Conservation (phyloP, 148 eudicot genomes). For the Nyssa sinensis region DNA sequence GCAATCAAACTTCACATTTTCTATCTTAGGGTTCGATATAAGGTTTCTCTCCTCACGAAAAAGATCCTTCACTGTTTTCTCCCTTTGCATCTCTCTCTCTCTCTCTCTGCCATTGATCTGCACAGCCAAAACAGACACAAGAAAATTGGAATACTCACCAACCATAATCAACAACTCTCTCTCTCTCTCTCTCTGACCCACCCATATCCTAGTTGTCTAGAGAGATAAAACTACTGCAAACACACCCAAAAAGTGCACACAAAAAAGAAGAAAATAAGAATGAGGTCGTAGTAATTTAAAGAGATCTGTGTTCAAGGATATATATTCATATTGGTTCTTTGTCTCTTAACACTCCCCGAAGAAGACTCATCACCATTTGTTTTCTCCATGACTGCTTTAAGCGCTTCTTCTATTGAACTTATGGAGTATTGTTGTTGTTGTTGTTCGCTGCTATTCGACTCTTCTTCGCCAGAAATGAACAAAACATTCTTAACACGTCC, state of each 20-base stretch:
- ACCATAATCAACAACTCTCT: neutral
- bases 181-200: neutral
- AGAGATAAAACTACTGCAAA: neutral
- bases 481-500: conserved; percentile 88
- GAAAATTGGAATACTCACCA: no score
- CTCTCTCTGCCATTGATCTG: neutral
- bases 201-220: no score
- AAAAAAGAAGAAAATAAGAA: neutral
- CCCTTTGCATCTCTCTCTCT: neutral
- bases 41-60: conserved; percentile 16
- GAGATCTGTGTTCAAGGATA: conserved; percentile 41
- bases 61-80: conserved; percentile 11
- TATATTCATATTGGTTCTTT: conserved; percentile 69
- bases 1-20: conserved; percentile 1
- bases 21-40: conserved; percentile 2
- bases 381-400: conserved; percentile 82
- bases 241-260: conserved; percentile 8
- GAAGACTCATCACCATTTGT: conserved; percentile 60
- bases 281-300: conserved; percentile 14
- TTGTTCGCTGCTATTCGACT: conserved; percentile 13
- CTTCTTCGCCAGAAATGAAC: conserved; percentile 59
- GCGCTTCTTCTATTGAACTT: conserved; percentile 75
- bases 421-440: conserved; percentile 44
- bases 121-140: no score
- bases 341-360: conserved; percentile 87